Percentiles rank a stretch among this genome's conserved stretches.
Conservation (phyloP, 306 rosid species). For the Vicia faba region DNA sequence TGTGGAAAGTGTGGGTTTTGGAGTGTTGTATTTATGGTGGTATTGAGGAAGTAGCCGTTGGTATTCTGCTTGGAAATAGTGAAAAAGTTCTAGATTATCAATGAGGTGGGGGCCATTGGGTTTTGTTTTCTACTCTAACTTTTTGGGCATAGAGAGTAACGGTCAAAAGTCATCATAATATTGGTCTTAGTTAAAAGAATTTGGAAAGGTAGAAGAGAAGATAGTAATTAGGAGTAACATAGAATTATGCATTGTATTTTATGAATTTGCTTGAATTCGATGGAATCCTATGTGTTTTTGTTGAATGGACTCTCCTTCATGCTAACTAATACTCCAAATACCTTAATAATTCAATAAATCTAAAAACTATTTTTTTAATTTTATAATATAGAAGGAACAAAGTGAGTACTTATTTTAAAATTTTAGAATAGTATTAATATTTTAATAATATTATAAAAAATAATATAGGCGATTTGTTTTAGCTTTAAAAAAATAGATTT, state of each 20-base stretch:
- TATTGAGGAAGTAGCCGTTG: constrained; percentile 69
- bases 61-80: constrained; percentile 5
- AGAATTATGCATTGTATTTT: not conserved
- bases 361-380: too few relatives aligned
- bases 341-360: too few relatives aligned
- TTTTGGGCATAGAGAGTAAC: constrained; percentile 9
- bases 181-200: not conserved
- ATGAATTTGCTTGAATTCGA: not conserved
- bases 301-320: too few relatives aligned
- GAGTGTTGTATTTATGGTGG: constrained; percentile 44
- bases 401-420: too few relatives aligned
- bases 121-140: constrained; percentile 4
- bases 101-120: constrained; percentile 35
- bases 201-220: not conserved
- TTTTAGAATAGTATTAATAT: too few relatives aligned
- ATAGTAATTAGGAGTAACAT: not conserved
- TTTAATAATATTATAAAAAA: too few relatives aligned
- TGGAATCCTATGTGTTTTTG: not conserved
- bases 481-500: too few relatives aligned
- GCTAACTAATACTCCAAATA: too few relatives aligned
- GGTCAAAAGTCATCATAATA: constrained; percentile 24
- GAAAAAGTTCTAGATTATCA: not conserved
- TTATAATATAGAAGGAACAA: too few relatives aligned
- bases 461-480: too few relatives aligned
- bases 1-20: not conserved